Base-by-base conservation (phyloP, 495 filamentous ascomycete species). In the Aspergillus cristatus region DNA sequence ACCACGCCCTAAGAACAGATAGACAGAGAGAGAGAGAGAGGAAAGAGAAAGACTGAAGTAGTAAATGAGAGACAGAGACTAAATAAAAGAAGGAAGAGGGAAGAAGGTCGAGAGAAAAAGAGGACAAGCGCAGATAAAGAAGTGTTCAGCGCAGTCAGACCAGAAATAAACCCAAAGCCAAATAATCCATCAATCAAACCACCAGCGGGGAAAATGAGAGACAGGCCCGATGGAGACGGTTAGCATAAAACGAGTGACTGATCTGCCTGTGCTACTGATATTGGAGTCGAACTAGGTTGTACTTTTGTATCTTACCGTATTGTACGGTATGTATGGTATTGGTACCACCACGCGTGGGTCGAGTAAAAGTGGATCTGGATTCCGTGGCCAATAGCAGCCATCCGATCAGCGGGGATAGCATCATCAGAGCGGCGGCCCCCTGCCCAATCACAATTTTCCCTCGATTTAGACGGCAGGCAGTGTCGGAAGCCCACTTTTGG, bases 221-320 rank as follows among this genome's bases (percentile, higher is more conserved):
- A 62, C 52, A 51, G 42, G 54, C 44, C 45, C 50, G 52, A 56
- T 54, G 28, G 13, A 14, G 28, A 30, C 28, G 28, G 13, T n/a
- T 12, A 6, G 13, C 5, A 4, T 12, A n/a, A 30, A 30, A 14
- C 13, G 28, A 30, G 28, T 32, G 53, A 57, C 46, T 63, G 63
- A 67, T 67, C 63, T 67, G 56, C 62, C 47, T 55, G 58, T 55
- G 53, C 52, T 60, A 59, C 54, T 24, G 20, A 4, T 4, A 4
- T 24, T 24, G 20, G 20, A 47, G 56, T 65, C 60, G 34, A 51
- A 64, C 51, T 45, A 54, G 50, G 50, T 52, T 45, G 53, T 53
- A 55, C 47, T 45, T 49, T 55, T 48, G 20, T 24, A 24, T 8
- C 20, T 4, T 24, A 24, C 20, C 20, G 8, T 24, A 24, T 8